phyloP scores from a whole-genome alignment of 2,329 filamentous ascomycete genomes.

The Chalaropsis thielavioides region DNA sequence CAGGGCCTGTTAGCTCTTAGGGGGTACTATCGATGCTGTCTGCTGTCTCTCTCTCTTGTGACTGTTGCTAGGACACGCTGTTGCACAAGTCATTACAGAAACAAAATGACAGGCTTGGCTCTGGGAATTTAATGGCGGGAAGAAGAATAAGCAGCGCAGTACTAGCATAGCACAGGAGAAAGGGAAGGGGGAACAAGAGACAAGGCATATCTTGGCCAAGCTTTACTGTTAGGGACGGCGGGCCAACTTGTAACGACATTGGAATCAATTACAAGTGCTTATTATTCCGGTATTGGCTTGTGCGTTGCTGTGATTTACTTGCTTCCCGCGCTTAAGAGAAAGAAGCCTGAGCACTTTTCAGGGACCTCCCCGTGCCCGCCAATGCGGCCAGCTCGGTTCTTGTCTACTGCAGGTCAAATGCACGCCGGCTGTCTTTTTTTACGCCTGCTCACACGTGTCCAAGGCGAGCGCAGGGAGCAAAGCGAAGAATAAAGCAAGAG shows the following conservation, averaged over 20 bases:
- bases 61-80: constrained; percentile 1
- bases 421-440: not conserved
- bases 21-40: no score
- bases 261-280: no score
- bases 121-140: not conserved
- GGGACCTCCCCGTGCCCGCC: no score
- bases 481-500: not conserved
- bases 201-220: not conserved
- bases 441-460: not conserved
- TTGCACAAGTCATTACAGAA: not conserved
- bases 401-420: no score
- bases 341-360: no score
- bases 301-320: no score
- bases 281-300: no score
- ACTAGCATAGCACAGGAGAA: not conserved
- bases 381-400: no score
- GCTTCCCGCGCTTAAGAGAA: no score
- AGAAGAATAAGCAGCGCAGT: not conserved
- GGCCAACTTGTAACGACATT: no score
- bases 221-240: no score
- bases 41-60: not conserved
- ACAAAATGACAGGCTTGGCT: not conserved
- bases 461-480: not conserved
- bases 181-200: not conserved
- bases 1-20: not conserved